Percentiles rank a stretch among this genome's conserved stretches.
Evolutionary conservation across 352 stramenopile species (phyloP).

Genomic region (Globisporangium radiosum): DNA sequence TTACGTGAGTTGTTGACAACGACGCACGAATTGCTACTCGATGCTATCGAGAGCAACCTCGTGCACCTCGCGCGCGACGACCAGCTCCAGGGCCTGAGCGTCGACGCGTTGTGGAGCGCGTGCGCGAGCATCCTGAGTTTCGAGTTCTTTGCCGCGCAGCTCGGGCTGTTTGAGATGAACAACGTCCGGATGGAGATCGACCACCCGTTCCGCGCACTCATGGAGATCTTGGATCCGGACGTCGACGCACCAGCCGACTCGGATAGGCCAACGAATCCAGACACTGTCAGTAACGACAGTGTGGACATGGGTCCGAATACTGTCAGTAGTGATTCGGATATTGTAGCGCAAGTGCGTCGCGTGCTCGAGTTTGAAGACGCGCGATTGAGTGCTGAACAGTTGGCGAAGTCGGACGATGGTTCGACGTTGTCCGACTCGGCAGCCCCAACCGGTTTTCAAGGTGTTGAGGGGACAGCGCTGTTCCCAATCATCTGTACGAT

Average conservation of each 20-base stretch:
- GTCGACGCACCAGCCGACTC: constrained; percentile 9
- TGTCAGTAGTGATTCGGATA: not conserved
- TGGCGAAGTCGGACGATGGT: too few species aligned
- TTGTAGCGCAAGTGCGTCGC: constrained; percentile 33
- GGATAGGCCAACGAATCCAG: constrained; percentile 5
- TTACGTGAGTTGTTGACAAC: constrained; percentile 52
- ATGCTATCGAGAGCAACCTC: constrained; percentile 65
- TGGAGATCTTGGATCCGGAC: constrained; percentile 60
- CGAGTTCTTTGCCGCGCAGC: constrained; percentile 85
- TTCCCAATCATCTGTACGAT: constrained; percentile 93
- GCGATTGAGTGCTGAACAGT: constrained; percentile 7
- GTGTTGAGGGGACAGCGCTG: constrained; percentile 92
- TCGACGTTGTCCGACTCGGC: too few species aligned
- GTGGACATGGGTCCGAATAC: constrained; percentile 14
- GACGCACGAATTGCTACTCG: constrained; percentile 58
- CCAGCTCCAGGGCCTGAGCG: constrained; percentile 42
- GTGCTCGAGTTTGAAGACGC: constrained; percentile 43
- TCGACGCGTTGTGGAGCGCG: constrained; percentile 51
- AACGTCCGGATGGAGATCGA: constrained; percentile 91
- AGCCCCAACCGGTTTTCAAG: constrained; percentile 19
- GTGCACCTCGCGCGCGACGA: constrained; percentile 56
- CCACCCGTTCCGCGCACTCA: constrained; percentile 68
- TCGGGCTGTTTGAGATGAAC: constrained; percentile 97
- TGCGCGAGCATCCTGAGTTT: constrained; percentile 67
- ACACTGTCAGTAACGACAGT: constrained; percentile 9